phyloP scores from a whole-genome alignment of 2,329 filamentous ascomycete species.

The Blastomyces parvus region DNA sequence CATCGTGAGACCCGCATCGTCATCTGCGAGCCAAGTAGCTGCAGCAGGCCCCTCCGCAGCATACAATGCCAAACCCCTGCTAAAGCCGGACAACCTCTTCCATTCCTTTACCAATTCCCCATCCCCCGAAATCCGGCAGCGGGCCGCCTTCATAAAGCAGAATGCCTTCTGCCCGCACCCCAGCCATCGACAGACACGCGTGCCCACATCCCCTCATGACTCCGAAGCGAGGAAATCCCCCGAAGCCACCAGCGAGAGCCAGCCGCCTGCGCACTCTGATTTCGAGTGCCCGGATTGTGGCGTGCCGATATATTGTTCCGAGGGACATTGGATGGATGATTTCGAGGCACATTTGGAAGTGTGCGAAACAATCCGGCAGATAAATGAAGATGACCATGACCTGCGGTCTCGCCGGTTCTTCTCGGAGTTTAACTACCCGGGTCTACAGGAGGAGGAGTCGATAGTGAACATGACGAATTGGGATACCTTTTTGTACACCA shows the following conservation, averaged over 20 bases:
- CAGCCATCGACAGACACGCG: slow-evolving; percentile 65
- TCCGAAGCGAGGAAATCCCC: slow-evolving; percentile 52
- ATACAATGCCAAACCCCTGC: slow-evolving; percentile 26
- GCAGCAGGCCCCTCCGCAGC: not conserved
- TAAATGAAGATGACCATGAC: slow-evolving; percentile 98
- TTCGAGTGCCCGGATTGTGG: slow-evolving; percentile 97
- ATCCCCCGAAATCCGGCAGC: slow-evolving; percentile 72
- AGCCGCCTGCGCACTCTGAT: slow-evolving; percentile 69
- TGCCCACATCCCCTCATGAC: slow-evolving; percentile 55
- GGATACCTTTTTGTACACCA: slow-evolving; percentile 92
- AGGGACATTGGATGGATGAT: slow-evolving; percentile 92
- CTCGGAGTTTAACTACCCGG: slow-evolving; percentile 86
- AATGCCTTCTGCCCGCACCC: slow-evolving; percentile 92
- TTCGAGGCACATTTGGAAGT: slow-evolving; percentile 89
- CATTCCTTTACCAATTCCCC: slow-evolving; percentile 86
- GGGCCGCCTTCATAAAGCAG: slow-evolving; percentile 83
- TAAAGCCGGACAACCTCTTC: slow-evolving; percentile 76
- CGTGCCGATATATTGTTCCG: slow-evolving; percentile 83
- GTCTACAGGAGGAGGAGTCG: slow-evolving; percentile 80
- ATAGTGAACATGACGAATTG: slow-evolving; percentile 96
- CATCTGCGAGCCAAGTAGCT: not conserved
- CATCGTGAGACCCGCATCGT: slow-evolving; percentile 1
- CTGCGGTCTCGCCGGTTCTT: slow-evolving; percentile 83
- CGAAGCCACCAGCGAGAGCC: slow-evolving; percentile 31
- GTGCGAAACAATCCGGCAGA: slow-evolving; percentile 81